Base-by-base conservation (phyloP, 768 basidiomycete species). In the Podaxis sp. region DNA sequence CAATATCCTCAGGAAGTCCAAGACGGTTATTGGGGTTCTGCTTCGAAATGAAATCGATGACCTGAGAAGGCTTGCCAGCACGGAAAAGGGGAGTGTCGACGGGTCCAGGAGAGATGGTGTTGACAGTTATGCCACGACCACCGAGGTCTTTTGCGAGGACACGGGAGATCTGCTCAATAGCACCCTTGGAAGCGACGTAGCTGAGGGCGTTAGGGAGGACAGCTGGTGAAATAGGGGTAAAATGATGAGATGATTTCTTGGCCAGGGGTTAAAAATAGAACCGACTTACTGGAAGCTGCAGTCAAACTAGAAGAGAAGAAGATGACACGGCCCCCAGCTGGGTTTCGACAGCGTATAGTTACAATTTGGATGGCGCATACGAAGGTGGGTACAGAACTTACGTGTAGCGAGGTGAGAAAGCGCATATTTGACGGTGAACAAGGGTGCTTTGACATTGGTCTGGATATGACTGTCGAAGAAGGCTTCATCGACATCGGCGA, bases 131-230 rank as follows among this genome's bases (percentile, higher is more conserved):
- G 12, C 82, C 82, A 9, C 75, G 72, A 11, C 72, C 65, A 2
- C 82, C 85, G n/a, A 86, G 76, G 63, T 86, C 84, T 63, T 86
- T 85, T 4, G 85, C 80, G 15, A 87, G 79, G 24, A 85, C 80
- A 15, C 85, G 80, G 37, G 80, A 73, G 49, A 85, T 74, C 64
- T 87, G 85, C 68, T 87, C 85, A 57, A 87, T 75, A 0, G 85
- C 85, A 40, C 83, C 85, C 70, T 86, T 85, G 0, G 84, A 79
- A 27, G 82, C 80, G 61, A 79, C 76, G 71, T 85, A 86, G 51
- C 80, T 72, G 27, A 87, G 76, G 17, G 77, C 76, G 61, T 80
- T 80, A 0, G 85, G 80, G 4, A 75, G 71, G 37, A 86, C 73
- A 19, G 70, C 76, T 79, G 56, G 29, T 49, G 8, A 38, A 19